Evolutionary conservation across 306 rosid genomes (phyloP).

Genomic region (Aeschynomene evenia): DNA sequence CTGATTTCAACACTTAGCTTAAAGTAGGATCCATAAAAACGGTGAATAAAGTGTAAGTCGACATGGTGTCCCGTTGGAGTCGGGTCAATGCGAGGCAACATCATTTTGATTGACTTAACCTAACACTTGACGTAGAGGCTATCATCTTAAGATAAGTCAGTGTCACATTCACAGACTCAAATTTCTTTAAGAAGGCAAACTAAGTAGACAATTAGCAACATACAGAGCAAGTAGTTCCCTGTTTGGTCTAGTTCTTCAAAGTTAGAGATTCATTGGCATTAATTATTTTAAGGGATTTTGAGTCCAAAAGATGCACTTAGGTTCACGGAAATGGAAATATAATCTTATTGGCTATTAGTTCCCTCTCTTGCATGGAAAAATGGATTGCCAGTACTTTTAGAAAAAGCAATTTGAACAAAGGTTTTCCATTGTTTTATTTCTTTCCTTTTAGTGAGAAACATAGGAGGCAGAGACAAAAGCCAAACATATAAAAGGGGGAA

Average conservation of each 20-base stretch:
- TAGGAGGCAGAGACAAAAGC: neutral
- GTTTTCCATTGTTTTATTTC: neutral
- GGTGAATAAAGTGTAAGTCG: no score
- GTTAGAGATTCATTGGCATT: neutral
- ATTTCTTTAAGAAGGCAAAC: neutral
- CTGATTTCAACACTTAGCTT: no score
- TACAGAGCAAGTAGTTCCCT: neutral
- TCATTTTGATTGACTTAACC: neutral
- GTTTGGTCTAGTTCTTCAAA: neutral
- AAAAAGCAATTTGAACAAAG: conserved; percentile 1
- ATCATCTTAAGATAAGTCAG: neutral
- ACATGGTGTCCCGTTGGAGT: no score
- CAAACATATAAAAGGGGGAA: neutral
- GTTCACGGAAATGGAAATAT: conserved; percentile 14
- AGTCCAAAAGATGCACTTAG: neutral
- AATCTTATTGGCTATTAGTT: neutral
- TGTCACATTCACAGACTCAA: neutral
- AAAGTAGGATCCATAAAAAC: no score
- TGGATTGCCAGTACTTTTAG: neutral
- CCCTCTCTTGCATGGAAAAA: neutral
- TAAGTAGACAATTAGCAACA: neutral
- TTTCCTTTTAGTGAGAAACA: neutral
- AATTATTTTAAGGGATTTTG: neutral
- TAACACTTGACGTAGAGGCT: neutral
- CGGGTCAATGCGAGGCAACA: neutral